Percentiles rank a stretch among this genome's conserved stretches.
Conservation (phyloP, 116 monocot genomes). For the Posidonia oceanica region DNA sequence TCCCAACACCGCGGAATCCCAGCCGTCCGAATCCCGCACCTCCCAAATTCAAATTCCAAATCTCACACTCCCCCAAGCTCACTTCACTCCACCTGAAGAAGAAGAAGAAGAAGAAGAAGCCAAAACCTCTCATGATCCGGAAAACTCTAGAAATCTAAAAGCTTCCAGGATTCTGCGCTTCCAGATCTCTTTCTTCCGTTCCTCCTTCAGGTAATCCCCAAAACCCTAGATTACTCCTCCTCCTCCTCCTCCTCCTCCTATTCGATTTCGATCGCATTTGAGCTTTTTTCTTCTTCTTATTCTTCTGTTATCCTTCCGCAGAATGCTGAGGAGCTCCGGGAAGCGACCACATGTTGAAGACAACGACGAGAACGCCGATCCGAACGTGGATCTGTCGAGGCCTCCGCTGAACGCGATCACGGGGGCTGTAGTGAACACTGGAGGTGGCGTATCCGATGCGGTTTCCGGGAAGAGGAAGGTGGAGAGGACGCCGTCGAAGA, state of each 20-base stretch:
- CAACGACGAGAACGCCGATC: constrained; percentile 50
- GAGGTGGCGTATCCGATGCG: constrained; percentile 4
- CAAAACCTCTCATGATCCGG: no score
- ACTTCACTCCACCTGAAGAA: neutral
- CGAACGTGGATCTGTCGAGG: constrained; percentile 30
- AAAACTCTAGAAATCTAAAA: no score
- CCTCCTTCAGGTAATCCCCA: constrained; percentile 32
- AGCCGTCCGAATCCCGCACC: neutral
- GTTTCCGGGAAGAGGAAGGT: constrained; percentile 18
- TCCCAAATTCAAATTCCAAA: neutral
- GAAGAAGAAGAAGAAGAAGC: no score
- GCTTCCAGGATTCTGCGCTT: constrained; percentile 23
- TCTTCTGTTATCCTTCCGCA: constrained; percentile 1
- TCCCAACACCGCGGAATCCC: neutral
- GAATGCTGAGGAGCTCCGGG: constrained; percentile 76
- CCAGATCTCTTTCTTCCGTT: constrained; percentile 28
- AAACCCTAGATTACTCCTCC: neutral
- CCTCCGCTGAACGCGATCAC: constrained; percentile 61
- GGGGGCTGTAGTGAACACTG: constrained; percentile 28
- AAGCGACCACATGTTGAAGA: constrained; percentile 21
- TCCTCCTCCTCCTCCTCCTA: neutral
- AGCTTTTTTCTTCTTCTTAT: neutral
- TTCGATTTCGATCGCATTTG: neutral
- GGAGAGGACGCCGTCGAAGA: constrained; percentile 49
- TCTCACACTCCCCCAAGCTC: neutral